Conservation (phyloP, 2,329 filamentous ascomycete species). For the Colletotrichum graminicola region DNA sequence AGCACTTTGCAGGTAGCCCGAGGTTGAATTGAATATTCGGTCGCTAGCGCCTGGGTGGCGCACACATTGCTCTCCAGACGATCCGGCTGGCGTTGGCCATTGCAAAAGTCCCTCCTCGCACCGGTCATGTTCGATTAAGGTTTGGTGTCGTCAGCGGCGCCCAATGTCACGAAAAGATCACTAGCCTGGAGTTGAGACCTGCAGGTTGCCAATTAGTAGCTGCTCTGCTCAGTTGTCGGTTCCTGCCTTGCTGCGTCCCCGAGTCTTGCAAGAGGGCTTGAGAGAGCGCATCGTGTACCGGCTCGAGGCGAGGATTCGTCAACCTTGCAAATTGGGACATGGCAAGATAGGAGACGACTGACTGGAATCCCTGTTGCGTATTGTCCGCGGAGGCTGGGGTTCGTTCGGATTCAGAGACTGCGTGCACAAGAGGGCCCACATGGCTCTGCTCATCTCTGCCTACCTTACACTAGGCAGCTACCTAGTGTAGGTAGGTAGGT, state of each 20-base stretch:
- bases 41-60: conserved; percentile 2
- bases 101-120: conserved; percentile 30
- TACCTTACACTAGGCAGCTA: not conserved
- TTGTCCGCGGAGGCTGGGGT: conserved; percentile 15
- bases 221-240: conserved; percentile 10
- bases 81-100: conserved; percentile 3
- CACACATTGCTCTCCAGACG: not conserved
- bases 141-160: conserved; percentile 35
- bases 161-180: conserved; percentile 16
- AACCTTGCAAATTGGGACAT: conserved; percentile 23
- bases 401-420: conserved; percentile 9
- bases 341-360: conserved; percentile 17
- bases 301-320: conserved; percentile 1
- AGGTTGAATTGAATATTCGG: not conserved
- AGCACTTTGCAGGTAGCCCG: not conserved
- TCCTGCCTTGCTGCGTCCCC: conserved; percentile 4
- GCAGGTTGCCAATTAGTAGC: not conserved
- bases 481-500: not conserved
- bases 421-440: conserved; percentile 4
- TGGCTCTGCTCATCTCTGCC: conserved; percentile 27
- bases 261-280: conserved; percentile 4
- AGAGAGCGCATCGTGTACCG: not conserved
- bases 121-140: conserved; percentile 38
- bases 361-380: conserved; percentile 9
- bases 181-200: conserved; percentile 12